Conservation (phyloP, 345 rosid species). For the Brassica nigra region DNA sequence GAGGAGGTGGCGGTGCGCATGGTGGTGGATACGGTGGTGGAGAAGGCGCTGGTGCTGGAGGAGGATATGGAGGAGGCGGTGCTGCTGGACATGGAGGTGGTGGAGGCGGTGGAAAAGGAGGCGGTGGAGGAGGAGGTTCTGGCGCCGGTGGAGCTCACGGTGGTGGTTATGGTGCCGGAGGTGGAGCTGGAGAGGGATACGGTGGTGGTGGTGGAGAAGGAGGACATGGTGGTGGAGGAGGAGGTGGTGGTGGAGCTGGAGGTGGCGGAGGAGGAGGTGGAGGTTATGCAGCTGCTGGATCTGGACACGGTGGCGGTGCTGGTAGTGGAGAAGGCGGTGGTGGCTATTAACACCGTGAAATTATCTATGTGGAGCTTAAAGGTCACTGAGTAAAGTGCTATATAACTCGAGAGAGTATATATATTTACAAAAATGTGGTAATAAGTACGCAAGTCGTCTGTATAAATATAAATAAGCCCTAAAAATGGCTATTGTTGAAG, state of each 20-base stretch:
- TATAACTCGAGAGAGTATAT: conserved; percentile 8
- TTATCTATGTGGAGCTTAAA: neutral
- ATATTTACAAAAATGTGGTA: conserved; percentile 7
- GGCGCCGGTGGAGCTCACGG: conserved; percentile 38
- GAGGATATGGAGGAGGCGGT: conserved; percentile 36
- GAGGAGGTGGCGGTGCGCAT: conserved; percentile 44
- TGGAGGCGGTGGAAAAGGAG: conserved; percentile 40
- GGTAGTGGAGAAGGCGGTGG: conserved; percentile 41
- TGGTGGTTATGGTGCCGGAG: conserved; percentile 38
- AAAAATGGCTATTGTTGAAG: conserved; percentile 27
- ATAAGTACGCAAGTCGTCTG: neutral
- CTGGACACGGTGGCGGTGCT: conserved; percentile 38
- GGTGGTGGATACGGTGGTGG: conserved; percentile 41
- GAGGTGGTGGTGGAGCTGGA: conserved; percentile 40
- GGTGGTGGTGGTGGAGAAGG: conserved; percentile 39
- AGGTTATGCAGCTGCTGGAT: conserved; percentile 39
- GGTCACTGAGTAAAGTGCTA: conserved; percentile 15
- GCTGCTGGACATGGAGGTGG: conserved; percentile 39
- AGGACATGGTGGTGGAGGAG: conserved; percentile 43
- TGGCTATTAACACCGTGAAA: conserved; percentile 34
- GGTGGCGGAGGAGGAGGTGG: conserved; percentile 44
- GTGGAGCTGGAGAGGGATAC: conserved; percentile 44
- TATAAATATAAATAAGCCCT: conserved; percentile 37
- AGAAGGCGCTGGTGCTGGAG: conserved; percentile 2
- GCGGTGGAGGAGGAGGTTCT: conserved; percentile 40